These are phyloP conservation scores for Hypocreales sp. DNA, from an alignment of 2,329 filamentous ascomycete genomes.

Conservation along the genomic window DNA sequence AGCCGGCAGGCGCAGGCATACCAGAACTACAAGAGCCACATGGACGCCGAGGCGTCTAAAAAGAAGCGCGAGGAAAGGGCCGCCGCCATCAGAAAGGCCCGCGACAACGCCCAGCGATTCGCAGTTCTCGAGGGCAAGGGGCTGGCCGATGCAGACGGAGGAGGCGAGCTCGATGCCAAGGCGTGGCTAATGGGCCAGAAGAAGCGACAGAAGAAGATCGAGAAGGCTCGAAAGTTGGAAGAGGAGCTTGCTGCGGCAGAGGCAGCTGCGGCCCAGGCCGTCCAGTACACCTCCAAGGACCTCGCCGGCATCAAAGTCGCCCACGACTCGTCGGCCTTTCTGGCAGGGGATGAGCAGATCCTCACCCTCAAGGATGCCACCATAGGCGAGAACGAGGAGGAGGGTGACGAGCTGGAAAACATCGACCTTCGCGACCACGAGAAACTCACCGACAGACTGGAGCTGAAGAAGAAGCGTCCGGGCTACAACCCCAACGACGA, in stretches of 20 bases:
- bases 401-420: slow-evolving; percentile 82
- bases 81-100: slow-evolving; percentile 74
- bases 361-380: slow-evolving; percentile 88
- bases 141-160: slow-evolving; percentile 59
- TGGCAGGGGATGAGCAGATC: slow-evolving; percentile 73
- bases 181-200: slow-evolving; percentile 81
- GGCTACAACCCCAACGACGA: slow-evolving; percentile 73
- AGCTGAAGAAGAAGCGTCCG: slow-evolving; percentile 79
- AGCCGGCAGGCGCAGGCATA: slow-evolving; percentile 57
- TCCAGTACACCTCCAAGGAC: slow-evolving; percentile 70
- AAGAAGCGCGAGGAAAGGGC: slow-evolving; percentile 63
- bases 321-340: slow-evolving; percentile 70
- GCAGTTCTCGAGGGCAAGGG: slow-evolving; percentile 68
- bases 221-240: slow-evolving; percentile 54
- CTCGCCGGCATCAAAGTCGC: slow-evolving; percentile 83
- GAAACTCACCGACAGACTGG: slow-evolving; percentile 57
- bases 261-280: slow-evolving; percentile 42
- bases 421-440: slow-evolving; percentile 56
- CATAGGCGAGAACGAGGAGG: slow-evolving; percentile 69
- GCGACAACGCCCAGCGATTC: slow-evolving; percentile 66
- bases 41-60: slow-evolving; percentile 62
- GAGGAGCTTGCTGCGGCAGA: slow-evolving; percentile 69
- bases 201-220: slow-evolving; percentile 87
- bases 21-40: slow-evolving; percentile 53
- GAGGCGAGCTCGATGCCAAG: slow-evolving; percentile 57